These are phyloP conservation scores for Miscanthus sacchariflorus DNA, from an alignment of 202 grass and related monocot species.

Conservation along the genomic window DNA sequence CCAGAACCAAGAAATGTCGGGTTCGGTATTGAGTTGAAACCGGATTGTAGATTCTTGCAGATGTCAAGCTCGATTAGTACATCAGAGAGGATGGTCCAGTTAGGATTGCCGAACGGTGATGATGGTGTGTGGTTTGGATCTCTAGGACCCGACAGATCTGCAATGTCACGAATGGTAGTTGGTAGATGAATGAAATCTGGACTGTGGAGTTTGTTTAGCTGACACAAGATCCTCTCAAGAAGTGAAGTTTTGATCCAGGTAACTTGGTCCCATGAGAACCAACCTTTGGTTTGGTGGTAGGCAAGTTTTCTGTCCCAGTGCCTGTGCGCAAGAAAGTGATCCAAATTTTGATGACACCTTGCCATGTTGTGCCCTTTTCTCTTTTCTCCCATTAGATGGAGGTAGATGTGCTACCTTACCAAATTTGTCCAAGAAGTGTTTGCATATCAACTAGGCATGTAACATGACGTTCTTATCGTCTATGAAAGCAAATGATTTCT, in stretches of 20 bases:
- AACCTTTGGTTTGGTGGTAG: not conserved
- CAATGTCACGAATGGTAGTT: not conserved
- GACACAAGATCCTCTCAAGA: not conserved
- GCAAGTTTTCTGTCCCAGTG: not conserved
- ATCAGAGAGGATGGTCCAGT: not conserved
- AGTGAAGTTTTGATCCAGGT: not conserved
- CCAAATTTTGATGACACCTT: conserved; percentile 25
- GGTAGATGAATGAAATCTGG: not conserved
- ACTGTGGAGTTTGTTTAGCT: not conserved
- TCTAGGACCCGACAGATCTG: not conserved
- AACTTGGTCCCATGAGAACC: not conserved
- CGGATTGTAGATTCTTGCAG: conserved; percentile 6
- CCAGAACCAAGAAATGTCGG: not conserved
- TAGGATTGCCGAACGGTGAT: not conserved
- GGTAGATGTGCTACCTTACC: not conserved
- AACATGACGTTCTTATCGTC: not conserved
- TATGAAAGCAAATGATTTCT: not conserved
- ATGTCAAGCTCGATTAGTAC: not conserved
- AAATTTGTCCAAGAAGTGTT: not conserved
- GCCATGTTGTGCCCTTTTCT: not conserved
- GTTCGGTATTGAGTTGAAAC: not conserved
- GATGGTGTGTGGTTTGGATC: not conserved
- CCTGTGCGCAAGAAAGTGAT: conserved; percentile 35
- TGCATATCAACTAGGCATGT: not conserved
- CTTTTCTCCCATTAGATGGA: not conserved